Base-by-base conservation (phyloP, 352 stramenopile species). In the Aphanomyces euteiches region DNA sequence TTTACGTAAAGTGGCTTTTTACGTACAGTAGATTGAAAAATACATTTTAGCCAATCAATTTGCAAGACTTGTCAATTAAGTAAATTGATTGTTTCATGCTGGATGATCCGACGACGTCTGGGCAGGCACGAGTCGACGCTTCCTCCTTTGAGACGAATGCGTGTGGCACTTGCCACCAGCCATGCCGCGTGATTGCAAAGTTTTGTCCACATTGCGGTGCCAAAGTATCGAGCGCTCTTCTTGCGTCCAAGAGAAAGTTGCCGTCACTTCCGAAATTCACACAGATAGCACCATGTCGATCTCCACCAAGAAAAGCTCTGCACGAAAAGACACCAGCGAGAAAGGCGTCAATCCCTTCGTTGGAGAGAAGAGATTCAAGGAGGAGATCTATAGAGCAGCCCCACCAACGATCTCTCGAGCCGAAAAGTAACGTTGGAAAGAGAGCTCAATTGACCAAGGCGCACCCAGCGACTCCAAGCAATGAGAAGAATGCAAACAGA, bases 191-290 rank as follows among this genome's bases (percentile, higher is more conserved):
- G 37, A 70, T 70, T 10, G 43, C 64, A 5, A 53, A 54, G 3
- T 70, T 70, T 36, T 70, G 64, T 54, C 64, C 64, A 10, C 37
- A 43, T 17, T 70, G 64, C 54, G 64, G 64, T 6, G 38, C 64
- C 45, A 70, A 70, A 37, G 5, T 43, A n/a, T 61, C 54, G 19
- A 61, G 54, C 21, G 28, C 43, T 37, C 37, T 61, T 37, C 54
- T 61, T 37, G 54, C 54, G 5, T 28, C 54, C 17, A 37, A 41
- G 8, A 28, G 54, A 12, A 61, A 61, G 54, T 37, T 61, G 28
- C 54, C 54, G 1, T 19, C 54, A 13, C 54, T 61, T n/a, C 28
- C 17, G 17, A 17, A 12, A 12, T 61, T 61, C 54, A 61, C 54
- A 1, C 19, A 61, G 36, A 28, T 7, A 10, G 1, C 1, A 40